Percentiles rank a stretch among this genome's conserved stretches.
Conservation (phyloP, 345 rosid genomes). For the Lumnitzera littorea region DNA sequence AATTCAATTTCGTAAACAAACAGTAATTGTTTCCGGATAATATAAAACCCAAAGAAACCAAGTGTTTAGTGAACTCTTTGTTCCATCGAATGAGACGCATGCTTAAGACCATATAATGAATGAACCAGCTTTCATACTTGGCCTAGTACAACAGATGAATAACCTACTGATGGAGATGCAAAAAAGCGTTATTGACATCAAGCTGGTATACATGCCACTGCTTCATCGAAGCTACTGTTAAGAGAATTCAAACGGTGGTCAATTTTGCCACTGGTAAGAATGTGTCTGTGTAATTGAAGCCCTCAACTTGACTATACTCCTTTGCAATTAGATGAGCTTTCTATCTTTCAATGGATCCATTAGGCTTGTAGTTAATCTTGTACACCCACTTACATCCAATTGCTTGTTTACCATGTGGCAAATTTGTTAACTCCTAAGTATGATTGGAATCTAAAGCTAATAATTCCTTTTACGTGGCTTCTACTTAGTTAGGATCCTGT, state of each 20-base stretch:
- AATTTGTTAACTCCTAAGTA: background rate
- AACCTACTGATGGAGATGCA: background rate
- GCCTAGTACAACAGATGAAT: no score
- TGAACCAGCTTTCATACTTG: no score
- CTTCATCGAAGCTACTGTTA: background rate
- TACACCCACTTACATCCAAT: slow-evolving; percentile 4
- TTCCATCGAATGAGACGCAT: no score
- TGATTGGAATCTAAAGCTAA: slow-evolving; percentile 1
- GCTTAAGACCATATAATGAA: no score
- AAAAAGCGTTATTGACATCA: background rate
- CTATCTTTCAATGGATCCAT: background rate
- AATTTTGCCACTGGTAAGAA: background rate
- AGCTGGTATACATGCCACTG: background rate
- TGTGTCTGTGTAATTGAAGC: background rate
- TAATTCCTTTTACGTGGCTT: background rate
- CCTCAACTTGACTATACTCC: background rate
- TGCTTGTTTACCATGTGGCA: background rate
- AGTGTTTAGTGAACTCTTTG: no score
- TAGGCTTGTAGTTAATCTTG: background rate
- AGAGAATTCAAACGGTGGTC: background rate
- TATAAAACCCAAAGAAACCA: no score
- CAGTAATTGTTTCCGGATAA: no score
- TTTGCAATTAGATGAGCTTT: background rate
- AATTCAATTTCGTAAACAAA: no score
- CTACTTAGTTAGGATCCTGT: background rate